These are phyloP conservation scores for Cucumis hystrix DNA, from an alignment of 306 rosid genomes.

Conservation along the genomic window DNA sequence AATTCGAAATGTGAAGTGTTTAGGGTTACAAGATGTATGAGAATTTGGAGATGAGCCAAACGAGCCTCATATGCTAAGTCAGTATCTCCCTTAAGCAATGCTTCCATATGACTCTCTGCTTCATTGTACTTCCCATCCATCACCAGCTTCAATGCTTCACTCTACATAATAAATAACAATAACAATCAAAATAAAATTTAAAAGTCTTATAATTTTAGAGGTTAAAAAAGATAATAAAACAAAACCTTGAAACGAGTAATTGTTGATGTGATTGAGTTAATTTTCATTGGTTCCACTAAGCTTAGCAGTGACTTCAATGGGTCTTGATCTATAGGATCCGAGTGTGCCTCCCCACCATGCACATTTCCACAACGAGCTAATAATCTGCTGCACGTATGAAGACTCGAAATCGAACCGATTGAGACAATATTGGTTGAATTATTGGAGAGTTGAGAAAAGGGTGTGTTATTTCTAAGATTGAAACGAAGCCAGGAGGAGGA, in stretches of 20 bases:
- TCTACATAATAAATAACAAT: neutral
- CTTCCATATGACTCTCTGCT: neutral
- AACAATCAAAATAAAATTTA: too few species aligned
- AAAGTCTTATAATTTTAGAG: neutral
- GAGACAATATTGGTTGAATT: neutral
- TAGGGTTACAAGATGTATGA: neutral
- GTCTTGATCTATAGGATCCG: neutral
- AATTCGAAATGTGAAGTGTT: neutral
- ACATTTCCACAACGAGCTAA: neutral
- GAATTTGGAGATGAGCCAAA: neutral
- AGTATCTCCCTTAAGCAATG: neutral
- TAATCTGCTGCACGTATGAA: neutral
- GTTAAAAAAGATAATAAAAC: neutral
- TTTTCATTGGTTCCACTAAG: neutral
- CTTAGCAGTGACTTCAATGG: neutral
- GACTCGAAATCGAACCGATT: neutral
- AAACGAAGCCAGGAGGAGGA: neutral
- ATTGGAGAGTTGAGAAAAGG: neutral
- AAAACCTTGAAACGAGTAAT: neutral
- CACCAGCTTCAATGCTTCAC: neutral
- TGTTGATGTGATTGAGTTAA: neutral
- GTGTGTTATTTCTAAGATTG: neutral
- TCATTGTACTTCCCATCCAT: neutral
- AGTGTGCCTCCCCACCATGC: too few species aligned
- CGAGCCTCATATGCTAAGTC: neutral